Percentiles rank a stretch among this genome's conserved stretches.
phyloP scores from a whole-genome alignment of 257 asterid species.

The Fraxinus pennsylvanica region DNA sequence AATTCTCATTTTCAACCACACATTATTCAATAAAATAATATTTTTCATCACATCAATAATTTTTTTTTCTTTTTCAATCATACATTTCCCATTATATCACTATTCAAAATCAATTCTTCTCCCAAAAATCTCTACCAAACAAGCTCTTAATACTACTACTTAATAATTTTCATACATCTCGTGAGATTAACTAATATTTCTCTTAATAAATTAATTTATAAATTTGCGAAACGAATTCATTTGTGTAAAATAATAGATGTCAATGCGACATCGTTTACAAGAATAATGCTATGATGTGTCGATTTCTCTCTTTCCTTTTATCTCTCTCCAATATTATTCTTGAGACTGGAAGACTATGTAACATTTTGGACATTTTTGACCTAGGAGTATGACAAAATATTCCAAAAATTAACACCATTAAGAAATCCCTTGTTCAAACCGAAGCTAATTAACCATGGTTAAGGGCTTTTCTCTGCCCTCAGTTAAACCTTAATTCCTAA shows the following conservation, averaged over 20 bases:
- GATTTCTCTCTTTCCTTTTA: not conserved
- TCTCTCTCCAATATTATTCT: not conserved
- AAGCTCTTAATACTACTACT: too few species aligned
- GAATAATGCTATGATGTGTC: not conserved
- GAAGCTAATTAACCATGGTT: not conserved
- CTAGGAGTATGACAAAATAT: not conserved
- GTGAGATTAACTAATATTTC: too few species aligned
- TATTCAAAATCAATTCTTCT: too few species aligned
- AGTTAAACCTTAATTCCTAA: not conserved
- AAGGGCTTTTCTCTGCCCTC: not conserved
- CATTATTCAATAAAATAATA: too few species aligned
- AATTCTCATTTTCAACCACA: too few species aligned
- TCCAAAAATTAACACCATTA: not conserved
- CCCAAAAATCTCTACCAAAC: too few species aligned
- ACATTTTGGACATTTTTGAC: not conserved
- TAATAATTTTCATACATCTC: too few species aligned
- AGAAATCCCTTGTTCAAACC: not conserved
- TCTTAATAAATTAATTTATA: too few species aligned
- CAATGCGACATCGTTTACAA: not conserved
- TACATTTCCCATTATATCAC: too few species aligned
- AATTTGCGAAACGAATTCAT: too few species aligned
- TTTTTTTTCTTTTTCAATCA: too few species aligned
- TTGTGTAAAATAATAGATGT: not conserved
- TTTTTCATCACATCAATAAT: too few species aligned
- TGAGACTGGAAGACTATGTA: not conserved